Conservation (phyloP, 164 flowering plant genomes). For the Brasenia schreberi region DNA sequence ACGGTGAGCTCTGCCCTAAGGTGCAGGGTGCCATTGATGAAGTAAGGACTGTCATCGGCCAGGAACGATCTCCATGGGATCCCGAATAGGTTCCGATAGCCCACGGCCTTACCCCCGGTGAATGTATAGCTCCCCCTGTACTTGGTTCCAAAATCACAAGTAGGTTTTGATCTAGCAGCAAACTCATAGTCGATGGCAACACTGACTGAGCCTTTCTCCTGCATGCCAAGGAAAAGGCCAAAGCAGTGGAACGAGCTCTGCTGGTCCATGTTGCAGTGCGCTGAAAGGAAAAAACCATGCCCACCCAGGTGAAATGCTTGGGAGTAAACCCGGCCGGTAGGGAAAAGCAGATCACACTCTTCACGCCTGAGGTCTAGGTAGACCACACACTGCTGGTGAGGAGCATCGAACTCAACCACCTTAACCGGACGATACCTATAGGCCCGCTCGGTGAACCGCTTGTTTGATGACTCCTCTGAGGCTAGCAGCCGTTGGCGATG, state of each 20-base stretch:
- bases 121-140: slow-evolving; percentile 92
- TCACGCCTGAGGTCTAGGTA: slow-evolving; percentile 74
- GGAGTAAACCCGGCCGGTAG: slow-evolving; percentile 80
- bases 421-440: slow-evolving; percentile 94
- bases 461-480: slow-evolving; percentile 14
- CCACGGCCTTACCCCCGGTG: slow-evolving; percentile 97
- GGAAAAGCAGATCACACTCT: slow-evolving; percentile 66
- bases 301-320: slow-evolving; percentile 94
- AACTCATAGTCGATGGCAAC: slow-evolving; percentile 88
- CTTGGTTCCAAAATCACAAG: slow-evolving; percentile 25
- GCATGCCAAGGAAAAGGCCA: slow-evolving; percentile 92
- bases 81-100: slow-evolving; percentile 70
- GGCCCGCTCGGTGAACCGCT: slow-evolving; percentile 68
- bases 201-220: slow-evolving; percentile 75
- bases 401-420: slow-evolving; percentile 77
- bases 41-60: slow-evolving; percentile 70
- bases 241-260: slow-evolving; percentile 81
- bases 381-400: slow-evolving; percentile 80
- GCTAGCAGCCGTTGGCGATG: slow-evolving; percentile 21
- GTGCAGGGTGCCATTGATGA: slow-evolving; percentile 74
- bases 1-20: slow-evolving; percentile 88
- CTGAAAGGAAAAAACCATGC: slow-evolving; percentile 91
- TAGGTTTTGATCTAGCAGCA: slow-evolving; percentile 71
- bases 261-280: slow-evolving; percentile 97
- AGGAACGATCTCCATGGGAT: slow-evolving; percentile 66